phyloP scores from a whole-genome alignment of 2,329 filamentous ascomycete genomes.

The Colletotrichum destructivum region DNA sequence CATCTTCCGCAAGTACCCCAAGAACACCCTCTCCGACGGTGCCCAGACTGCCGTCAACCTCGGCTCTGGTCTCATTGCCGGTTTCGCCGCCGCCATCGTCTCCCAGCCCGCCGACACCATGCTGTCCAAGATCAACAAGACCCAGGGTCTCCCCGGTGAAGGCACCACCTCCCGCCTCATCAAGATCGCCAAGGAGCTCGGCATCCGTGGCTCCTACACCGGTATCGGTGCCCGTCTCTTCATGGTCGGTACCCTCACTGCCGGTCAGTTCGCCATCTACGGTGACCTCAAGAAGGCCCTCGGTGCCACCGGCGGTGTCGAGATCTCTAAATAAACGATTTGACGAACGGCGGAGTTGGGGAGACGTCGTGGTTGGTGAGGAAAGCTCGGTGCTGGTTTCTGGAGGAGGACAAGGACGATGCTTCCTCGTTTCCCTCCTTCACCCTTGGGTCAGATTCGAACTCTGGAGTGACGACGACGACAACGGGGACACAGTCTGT shows the following conservation, averaged over 20 bases:
- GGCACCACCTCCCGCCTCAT: constrained; percentile 84
- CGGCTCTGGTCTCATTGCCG: constrained; percentile 65
- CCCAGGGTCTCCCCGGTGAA: constrained; percentile 88
- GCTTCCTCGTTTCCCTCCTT: background rate
- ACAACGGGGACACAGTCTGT: constrained; percentile 34
- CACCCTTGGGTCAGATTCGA: constrained; percentile 26
- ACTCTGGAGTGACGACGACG: constrained; percentile 27
- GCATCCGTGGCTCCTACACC: constrained; percentile 81
- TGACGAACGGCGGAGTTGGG: constrained; percentile 2
- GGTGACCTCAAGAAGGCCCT: constrained; percentile 75
- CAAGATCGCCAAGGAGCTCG: constrained; percentile 92
- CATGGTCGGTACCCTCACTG: constrained; percentile 80
- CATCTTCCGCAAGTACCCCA: constrained; percentile 79
- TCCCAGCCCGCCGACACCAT: constrained; percentile 95
- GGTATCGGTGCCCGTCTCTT: constrained; percentile 82
- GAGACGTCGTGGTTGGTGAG: constrained; percentile 20
- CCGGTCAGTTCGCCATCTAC: constrained; percentile 92
- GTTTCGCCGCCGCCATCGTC: constrained; percentile 89
- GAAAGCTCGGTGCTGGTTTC: constrained; percentile 34
- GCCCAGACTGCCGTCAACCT: constrained; percentile 87
- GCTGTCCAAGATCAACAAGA: constrained; percentile 98
- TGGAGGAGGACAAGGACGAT: constrained; percentile 25
- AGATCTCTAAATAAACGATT: constrained; percentile 69
- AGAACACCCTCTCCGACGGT: constrained; percentile 76
- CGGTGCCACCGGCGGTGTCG: constrained; percentile 82